These are phyloP conservation scores for Coemansia sp. DNA, from an alignment of 192 early-diverging fungal species.

Conservation along the genomic window DNA sequence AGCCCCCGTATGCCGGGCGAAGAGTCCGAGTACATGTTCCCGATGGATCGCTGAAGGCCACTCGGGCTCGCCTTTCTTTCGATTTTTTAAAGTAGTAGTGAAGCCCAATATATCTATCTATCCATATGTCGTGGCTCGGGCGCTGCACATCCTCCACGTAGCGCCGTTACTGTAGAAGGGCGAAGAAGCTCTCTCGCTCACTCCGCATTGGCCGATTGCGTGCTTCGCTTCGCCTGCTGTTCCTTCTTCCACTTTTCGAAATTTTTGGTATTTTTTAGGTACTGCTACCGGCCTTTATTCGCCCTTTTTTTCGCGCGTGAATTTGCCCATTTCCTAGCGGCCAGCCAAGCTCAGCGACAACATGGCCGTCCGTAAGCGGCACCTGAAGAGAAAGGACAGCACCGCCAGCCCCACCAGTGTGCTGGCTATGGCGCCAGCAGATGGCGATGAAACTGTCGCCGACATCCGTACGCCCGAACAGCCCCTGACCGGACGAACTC, in stretches of 20 bases:
- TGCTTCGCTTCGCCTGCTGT: neutral
- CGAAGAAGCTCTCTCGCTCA: neutral
- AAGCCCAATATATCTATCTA: neutral
- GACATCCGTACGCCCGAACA: neutral
- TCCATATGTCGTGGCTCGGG: neutral
- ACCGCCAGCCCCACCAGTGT: neutral
- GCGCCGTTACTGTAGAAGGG: neutral
- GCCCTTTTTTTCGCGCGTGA: neutral
- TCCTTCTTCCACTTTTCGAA: neutral
- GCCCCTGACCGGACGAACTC: conserved; percentile 39
- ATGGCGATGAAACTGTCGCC: neutral
- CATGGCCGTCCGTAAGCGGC: conserved; percentile 47
- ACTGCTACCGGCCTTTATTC: neutral
- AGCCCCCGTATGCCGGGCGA: conserved; percentile 9
- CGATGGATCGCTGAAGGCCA: conserved; percentile 21
- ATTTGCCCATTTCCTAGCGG: neutral
- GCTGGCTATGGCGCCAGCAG: neutral
- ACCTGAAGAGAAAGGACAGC: conserved; percentile 10
- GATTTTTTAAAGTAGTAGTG: neutral
- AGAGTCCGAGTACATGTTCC: conserved; percentile 22
- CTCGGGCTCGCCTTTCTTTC: neutral
- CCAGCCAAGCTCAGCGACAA: neutral
- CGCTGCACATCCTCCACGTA: conserved; percentile 2
- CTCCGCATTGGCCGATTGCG: neutral
- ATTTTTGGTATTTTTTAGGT: neutral